These are phyloP conservation scores for Clitopilus passeckerianus DNA, from an alignment of 768 basidiomycete genomes.

Conservation along the genomic window DNA sequence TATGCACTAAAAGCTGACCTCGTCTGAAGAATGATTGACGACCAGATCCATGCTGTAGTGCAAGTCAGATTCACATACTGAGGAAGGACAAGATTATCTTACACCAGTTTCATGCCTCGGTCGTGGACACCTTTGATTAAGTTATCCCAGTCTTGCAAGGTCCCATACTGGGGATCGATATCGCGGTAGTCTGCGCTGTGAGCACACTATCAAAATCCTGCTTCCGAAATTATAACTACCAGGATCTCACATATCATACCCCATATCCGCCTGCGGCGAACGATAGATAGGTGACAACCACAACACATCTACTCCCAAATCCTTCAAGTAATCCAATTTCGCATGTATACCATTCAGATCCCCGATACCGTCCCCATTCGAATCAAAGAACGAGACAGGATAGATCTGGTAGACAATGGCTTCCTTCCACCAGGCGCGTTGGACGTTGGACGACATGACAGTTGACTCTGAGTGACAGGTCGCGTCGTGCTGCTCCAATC, in stretches of 20 bases:
- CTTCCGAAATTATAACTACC: not conserved
- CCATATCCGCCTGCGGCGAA: slow-evolving; percentile 68
- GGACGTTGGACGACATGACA: not conserved
- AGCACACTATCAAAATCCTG: not conserved
- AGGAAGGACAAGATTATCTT: no score
- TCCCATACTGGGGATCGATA: slow-evolving; percentile 64
- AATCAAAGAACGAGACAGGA: slow-evolving; percentile 65
- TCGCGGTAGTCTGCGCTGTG: slow-evolving; percentile 55
- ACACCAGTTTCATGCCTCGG: slow-evolving; percentile 70
- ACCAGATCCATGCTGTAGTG: slow-evolving; percentile 74
- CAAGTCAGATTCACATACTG: no score
- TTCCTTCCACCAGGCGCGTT: slow-evolving; percentile 50
- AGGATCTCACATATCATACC: slow-evolving; percentile 53
- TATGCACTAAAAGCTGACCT: slow-evolving; percentile 29
- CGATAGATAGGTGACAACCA: slow-evolving; percentile 74
- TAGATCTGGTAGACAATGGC: slow-evolving; percentile 66
- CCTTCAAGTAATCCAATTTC: slow-evolving; percentile 66
- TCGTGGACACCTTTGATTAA: slow-evolving; percentile 50
- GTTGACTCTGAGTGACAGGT: not conserved
- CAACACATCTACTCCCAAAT: slow-evolving; percentile 60
- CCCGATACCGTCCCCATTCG: slow-evolving; percentile 67
- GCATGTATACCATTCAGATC: slow-evolving; percentile 62
- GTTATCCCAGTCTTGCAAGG: slow-evolving; percentile 53
- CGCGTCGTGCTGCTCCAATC: not conserved
- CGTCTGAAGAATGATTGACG: slow-evolving; percentile 68